These are phyloP conservation scores for Solanum microdontum DNA, from an alignment of 257 asterid species.

Conservation along the genomic window DNA sequence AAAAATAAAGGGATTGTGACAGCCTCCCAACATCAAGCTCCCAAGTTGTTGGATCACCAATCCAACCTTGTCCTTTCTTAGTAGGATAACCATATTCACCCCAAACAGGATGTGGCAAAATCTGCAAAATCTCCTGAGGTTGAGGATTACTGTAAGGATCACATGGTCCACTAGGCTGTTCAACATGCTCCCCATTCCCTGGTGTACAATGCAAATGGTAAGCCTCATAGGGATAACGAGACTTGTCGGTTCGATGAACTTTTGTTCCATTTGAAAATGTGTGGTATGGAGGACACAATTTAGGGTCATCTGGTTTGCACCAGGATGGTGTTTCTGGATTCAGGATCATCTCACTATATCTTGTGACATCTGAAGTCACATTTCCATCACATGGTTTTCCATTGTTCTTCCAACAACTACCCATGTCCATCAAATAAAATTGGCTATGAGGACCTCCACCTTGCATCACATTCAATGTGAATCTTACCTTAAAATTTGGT, in stretches of 20 bases:
- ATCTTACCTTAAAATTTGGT: slow-evolving; percentile 59
- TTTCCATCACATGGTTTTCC: slow-evolving; percentile 62
- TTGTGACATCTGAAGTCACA: slow-evolving; percentile 63
- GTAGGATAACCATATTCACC: slow-evolving; percentile 72
- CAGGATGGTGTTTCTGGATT: slow-evolving; percentile 55
- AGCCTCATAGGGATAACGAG: slow-evolving; percentile 54
- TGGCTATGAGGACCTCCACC: slow-evolving; percentile 80
- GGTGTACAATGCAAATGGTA: slow-evolving; percentile 69
- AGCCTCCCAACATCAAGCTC: slow-evolving; percentile 57
- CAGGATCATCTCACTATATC: slow-evolving; percentile 77
- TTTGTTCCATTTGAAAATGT: slow-evolving; percentile 51
- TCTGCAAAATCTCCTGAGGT: slow-evolving; percentile 76
- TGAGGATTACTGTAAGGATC: slow-evolving; percentile 83
- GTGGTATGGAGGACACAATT: slow-evolving; percentile 65
- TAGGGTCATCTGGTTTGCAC: slow-evolving; percentile 34
- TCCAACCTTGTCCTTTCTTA: slow-evolving; percentile 65
- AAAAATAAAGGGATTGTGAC: slow-evolving; percentile 50
- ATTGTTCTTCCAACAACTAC: slow-evolving; percentile 92
- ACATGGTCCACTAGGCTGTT: slow-evolving; percentile 41
- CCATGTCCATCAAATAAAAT: slow-evolving; percentile 76
- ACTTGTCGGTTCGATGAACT: slow-evolving; percentile 37
- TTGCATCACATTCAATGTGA: slow-evolving; percentile 50
- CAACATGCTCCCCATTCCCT: slow-evolving; percentile 37
- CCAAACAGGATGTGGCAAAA: slow-evolving; percentile 76
- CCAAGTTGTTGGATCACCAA: slow-evolving; percentile 67